Evolutionary conservation across 108 stramenopile species (phyloP), one percentile per base, ranked within the genome.

Genomic region (Poteriospumella lacustris): DNA sequence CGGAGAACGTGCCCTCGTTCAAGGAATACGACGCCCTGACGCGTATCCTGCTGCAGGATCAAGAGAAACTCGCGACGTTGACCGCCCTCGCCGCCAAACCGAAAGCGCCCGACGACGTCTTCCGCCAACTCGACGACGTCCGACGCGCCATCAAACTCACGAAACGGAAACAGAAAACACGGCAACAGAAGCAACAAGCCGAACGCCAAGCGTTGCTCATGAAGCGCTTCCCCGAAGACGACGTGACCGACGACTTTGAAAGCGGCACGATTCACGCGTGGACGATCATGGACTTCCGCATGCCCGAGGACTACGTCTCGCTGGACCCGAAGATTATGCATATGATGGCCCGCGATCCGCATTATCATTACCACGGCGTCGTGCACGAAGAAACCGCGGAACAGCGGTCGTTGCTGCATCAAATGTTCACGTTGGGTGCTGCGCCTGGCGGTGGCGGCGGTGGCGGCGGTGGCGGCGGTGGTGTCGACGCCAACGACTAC

Each of bases 191-290:
- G n/a, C n/a, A n/a, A n/a, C n/a, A n/a, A n/a, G n/a, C 15, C 9
- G 60, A 64, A 33, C 28, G 36, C 28, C 24, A 9, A 19, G 38
- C 47, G 41, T n/a, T 73, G 12, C 5, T 5, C 36, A 24, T 42
- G 42, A 73, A 42, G 41, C 43, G 70, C n/a, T 73, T 52, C 41
- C 70, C 70, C 5, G 70, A 73, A 38, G 70, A 73, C 36, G 31
- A 39, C 26, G 31, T 5, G 15, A 15, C 3, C 5, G 70, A 73
- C 3, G 33, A 73, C 36, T 73, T 34, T 56, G 70, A 73, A 42
- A 26, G 70, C 33, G 70, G 70, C 9, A 5, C 5, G 31, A 26
- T 56, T 9, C 5, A 26, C 9, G 41, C 44, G 3, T 73, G 70
- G 70, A 3, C 28, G 43, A 52, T 73, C 26, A 3, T 73, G 3